These are phyloP conservation scores for Magnolia sinica DNA, from an alignment of 164 flowering plant genomes.

Conservation along the genomic window DNA sequence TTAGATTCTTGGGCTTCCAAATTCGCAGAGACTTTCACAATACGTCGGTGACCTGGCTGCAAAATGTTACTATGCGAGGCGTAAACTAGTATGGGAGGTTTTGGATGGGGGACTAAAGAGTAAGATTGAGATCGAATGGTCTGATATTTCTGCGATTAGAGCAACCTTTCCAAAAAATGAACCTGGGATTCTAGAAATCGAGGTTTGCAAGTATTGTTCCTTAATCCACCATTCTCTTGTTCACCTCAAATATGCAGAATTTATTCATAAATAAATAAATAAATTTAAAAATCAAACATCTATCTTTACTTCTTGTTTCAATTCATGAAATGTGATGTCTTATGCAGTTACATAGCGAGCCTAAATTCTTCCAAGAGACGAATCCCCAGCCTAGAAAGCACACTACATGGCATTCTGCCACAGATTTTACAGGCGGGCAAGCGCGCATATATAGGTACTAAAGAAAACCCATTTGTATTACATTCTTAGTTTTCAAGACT, in stretches of 20 bases:
- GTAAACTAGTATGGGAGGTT: slow-evolving; percentile 74
- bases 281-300: background rate
- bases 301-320: background rate
- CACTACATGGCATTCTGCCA: slow-evolving; percentile 45
- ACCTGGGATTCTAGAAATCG: slow-evolving; percentile 36
- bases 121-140: slow-evolving; percentile 70
- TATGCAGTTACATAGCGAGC: slow-evolving; percentile 48
- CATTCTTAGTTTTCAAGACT: background rate
- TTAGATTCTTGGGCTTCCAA: too few species aligned
- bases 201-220: slow-evolving; percentile 16
- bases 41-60: slow-evolving; percentile 66
- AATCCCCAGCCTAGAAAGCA: slow-evolving; percentile 68
- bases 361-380: slow-evolving; percentile 49
- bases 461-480: background rate
- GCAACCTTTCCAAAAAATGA: slow-evolving; percentile 34
- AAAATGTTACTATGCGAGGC: slow-evolving; percentile 62
- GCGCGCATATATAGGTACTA: slow-evolving; percentile 44
- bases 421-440: slow-evolving; percentile 63
- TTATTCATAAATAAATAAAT: too few species aligned
- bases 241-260: background rate
- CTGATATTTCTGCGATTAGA: slow-evolving; percentile 51
- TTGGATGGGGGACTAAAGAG: slow-evolving; percentile 53
- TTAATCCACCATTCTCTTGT: background rate
- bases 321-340: background rate
- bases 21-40: slow-evolving; percentile 37